Evolutionary conservation across 164 flowering plant species (phyloP).

Genomic region (Protea cynaroides): DNA sequence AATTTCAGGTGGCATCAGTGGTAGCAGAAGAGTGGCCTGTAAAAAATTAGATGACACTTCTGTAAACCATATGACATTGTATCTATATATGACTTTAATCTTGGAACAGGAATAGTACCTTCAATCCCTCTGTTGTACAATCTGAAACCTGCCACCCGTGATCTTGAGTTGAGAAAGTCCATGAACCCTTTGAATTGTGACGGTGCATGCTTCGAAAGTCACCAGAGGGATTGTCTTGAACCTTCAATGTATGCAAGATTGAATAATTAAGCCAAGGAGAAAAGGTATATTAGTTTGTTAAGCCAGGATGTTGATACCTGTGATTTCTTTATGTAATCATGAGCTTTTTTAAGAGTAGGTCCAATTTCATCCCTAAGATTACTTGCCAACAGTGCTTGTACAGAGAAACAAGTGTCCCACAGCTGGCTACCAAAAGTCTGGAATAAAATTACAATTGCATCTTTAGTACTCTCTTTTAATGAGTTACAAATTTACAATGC

Average conservation of each 20-base stretch:
- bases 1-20: slow-evolving; percentile 37
- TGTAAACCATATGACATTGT: too few relatives aligned
- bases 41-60: not conserved
- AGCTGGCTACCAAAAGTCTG: slow-evolving; percentile 7
- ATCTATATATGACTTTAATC: not conserved
- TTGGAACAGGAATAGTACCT: slow-evolving; percentile 18
- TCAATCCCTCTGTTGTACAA: slow-evolving; percentile 53
- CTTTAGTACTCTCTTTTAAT: not conserved
- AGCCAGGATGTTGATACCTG: slow-evolving; percentile 15
- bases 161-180: slow-evolving; percentile 53
- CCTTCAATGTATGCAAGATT: slow-evolving; percentile 10
- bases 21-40: slow-evolving; percentile 35
- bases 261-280: not conserved
- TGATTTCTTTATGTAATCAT: slow-evolving; percentile 27
- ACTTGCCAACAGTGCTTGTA: slow-evolving; percentile 10
- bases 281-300: too few relatives aligned
- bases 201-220: slow-evolving; percentile 34
- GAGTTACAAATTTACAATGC: not conserved
- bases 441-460: not conserved
- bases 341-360: slow-evolving; percentile 24
- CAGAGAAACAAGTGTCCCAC: not conserved
- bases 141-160: slow-evolving; percentile 64
- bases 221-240: slow-evolving; percentile 33
- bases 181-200: slow-evolving; percentile 46
- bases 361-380: slow-evolving; percentile 19